Base-by-base conservation (phyloP, 768 basidiomycete genomes). In the Tricholomella constricta region DNA sequence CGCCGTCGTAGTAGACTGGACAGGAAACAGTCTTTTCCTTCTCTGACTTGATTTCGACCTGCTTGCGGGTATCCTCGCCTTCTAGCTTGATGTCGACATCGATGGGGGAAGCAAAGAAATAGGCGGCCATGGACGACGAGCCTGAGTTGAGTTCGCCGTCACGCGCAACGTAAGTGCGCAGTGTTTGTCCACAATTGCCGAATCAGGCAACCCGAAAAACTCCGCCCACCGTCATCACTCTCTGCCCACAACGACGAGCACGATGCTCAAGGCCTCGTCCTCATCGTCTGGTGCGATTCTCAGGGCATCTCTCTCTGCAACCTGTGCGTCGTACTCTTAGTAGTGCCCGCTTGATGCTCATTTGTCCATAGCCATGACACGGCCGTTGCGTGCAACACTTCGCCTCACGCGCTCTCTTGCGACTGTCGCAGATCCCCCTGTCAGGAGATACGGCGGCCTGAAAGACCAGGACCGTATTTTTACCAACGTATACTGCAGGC, bases 1-100 rank as follows among this genome's bases (percentile, higher is more conserved):
- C 96, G 6, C 96, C 97, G 69, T 98, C 97, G 66, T 91, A 95
- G 69, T 92, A 98, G 6, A 98, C 88, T 2, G 95, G 94, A 78
- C 89, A 93, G 52, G 89, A 84, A 45, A 88, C 79, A 53, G 78
- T 77, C 68, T 88, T 86, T 41, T 96, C 94, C 72, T 95, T 94
- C 57, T 95, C 94, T 25, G 79, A 77, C 73, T 97, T 97, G 60
- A 89, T 79, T 41, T 98, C 96, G 2, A 96, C 86, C 58, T 90
- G 88, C 69, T 93, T 94, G 56, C 95, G 79, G 40, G 83, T 74
- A 31, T 97, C 91, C 66, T 98, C 94, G 31, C 84, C 88, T 42
- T 90, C 85, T 27, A 98, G 80, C 65, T 88, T 88, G 65, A 99
- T 74, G 66, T 97, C 94, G 14, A 98, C 80, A 63, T 98, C 95